Base-by-base conservation (phyloP, 257 asterid species). In the Plectranthus barbatus region DNA sequence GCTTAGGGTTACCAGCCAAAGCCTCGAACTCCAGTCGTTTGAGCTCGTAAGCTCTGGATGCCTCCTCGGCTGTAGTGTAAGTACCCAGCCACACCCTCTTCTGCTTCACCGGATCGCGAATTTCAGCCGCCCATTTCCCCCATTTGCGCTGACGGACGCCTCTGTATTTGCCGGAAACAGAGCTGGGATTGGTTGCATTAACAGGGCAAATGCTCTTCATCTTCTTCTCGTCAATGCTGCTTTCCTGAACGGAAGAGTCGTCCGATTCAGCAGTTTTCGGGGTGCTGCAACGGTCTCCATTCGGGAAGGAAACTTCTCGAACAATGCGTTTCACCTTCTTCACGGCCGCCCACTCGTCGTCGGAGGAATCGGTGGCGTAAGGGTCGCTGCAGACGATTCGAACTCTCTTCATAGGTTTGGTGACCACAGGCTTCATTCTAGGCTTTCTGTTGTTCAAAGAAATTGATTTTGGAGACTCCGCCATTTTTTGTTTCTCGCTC, bases 111-210 rank as follows among this genome's bases (percentile, higher is more conserved):
- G 98, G 98, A 8, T 91, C 90, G 4, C 96, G 95, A 24, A 91
- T 91, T 50, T 91, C 98, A 0, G 98, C 96, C 1, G 96, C 98
- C 94, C 94, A 91, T 71, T 81, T 88, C 11, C 98, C 98, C 96
- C 96, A 91, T 80, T 88, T 86, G 1, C 98, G 78, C 64, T 75
- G 95, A 0, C 96, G 84, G 18, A 91, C 95, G 18, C 96, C 98
- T 65, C 74, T 72, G 68, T 62, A 74, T 55, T 80, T 88, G 42
- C 74, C 75, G 0, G 75, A 1, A 11, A 46, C 53, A 1, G 81
- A 59, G 24, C 45, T 55, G 1, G 54, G 70, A 48, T 61, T 74
- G 23, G 18, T 60, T 12, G 56, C 63, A 18, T 57, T n/a, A n/a
- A n/a, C n/a, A n/a, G n/a, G n/a, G n/a, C n/a, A n/a, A n/a, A n/a